A percentile compares a stretch with the other conserved stretches of the same genome.
These are phyloP conservation scores for Linum tenue DNA, from an alignment of 345 rosid species.

Conservation along the genomic window DNA sequence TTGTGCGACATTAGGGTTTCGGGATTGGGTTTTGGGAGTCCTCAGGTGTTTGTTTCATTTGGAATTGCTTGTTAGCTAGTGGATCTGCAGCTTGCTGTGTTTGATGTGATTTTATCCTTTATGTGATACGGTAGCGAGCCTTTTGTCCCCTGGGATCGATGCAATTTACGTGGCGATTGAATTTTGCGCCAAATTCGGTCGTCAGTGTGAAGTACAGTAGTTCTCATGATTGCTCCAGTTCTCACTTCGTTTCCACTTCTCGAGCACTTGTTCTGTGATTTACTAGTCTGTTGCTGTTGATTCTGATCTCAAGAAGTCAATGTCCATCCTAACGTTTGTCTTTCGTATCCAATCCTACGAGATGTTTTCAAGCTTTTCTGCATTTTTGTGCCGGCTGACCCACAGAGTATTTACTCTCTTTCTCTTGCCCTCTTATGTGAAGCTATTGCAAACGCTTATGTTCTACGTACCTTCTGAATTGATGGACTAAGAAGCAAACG, in stretches of 20 bases:
- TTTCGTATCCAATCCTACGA: not conserved
- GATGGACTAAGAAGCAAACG: not conserved
- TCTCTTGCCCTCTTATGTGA: not conserved
- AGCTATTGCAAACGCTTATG: not conserved
- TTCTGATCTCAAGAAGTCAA: constrained; percentile 2
- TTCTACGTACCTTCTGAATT: not conserved
- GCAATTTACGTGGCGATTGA: not conserved
- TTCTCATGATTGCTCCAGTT: not conserved
- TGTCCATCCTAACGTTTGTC: not conserved
- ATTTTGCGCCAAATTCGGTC: constrained; percentile 6
- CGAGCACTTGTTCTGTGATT: constrained; percentile 3
- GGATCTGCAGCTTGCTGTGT: constrained; percentile 48
- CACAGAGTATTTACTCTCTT: not conserved
- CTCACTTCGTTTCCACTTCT: constrained; percentile 16
- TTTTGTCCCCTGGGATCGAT: constrained; percentile 10
- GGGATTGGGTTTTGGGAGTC: constrained; percentile 26
- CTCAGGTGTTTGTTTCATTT: constrained; percentile 28
- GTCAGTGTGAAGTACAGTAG: constrained; percentile 9
- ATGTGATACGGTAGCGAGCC: constrained; percentile 12
- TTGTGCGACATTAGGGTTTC: constrained; percentile 25
- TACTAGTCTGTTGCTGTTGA: not conserved
- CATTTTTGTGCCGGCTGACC: not conserved
- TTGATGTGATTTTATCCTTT: constrained; percentile 17
- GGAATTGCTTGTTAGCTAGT: constrained; percentile 15
- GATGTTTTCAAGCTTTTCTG: not conserved